Evolutionary conservation across 164 flowering plant species (phyloP).

Genomic region (Vitis cinerea): DNA sequence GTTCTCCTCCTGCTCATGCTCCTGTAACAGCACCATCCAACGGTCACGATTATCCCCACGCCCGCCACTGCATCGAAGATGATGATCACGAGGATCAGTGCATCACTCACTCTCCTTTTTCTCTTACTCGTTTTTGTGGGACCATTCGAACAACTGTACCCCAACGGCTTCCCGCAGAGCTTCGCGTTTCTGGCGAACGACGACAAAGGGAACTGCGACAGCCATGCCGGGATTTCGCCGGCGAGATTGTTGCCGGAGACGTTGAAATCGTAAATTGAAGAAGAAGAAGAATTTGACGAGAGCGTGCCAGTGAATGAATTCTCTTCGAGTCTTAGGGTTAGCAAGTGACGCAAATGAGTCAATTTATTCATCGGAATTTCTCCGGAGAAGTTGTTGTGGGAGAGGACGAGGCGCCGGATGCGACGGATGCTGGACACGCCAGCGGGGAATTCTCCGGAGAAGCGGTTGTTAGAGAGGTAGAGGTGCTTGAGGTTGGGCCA

Average conservation of each 20-base stretch:
- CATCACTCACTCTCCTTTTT: constrained; percentile 1
- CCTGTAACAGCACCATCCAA: constrained; percentile 20
- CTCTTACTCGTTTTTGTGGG: constrained; percentile 10
- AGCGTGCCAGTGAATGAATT: constrained; percentile 39
- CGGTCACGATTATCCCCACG: constrained; percentile 9
- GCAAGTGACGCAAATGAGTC: constrained; percentile 22
- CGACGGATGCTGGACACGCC: constrained; percentile 35
- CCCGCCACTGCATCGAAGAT: constrained; percentile 12
- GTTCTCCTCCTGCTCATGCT: not conserved
- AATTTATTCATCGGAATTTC: constrained; percentile 33
- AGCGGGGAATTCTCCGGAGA: constrained; percentile 38
- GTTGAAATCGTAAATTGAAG: constrained; percentile 35
- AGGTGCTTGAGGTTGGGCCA: constrained; percentile 46
- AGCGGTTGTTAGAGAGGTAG: constrained; percentile 43
- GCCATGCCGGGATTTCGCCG: constrained; percentile 34
- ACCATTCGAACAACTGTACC: constrained; percentile 18
- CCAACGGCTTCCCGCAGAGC: constrained; percentile 52
- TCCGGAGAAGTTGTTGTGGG: constrained; percentile 38
- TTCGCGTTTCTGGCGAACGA: constrained; percentile 36
- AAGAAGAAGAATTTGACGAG: not conserved
- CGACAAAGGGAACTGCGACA: constrained; percentile 26
- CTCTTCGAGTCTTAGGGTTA: constrained; percentile 45
- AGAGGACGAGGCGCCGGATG: constrained; percentile 44
- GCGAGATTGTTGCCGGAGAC: constrained; percentile 42
- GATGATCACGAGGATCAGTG: constrained; percentile 15